phyloP scores from a whole-genome alignment of 2,329 filamentous ascomycete genomes.

The Sordariomycetes sp. region DNA sequence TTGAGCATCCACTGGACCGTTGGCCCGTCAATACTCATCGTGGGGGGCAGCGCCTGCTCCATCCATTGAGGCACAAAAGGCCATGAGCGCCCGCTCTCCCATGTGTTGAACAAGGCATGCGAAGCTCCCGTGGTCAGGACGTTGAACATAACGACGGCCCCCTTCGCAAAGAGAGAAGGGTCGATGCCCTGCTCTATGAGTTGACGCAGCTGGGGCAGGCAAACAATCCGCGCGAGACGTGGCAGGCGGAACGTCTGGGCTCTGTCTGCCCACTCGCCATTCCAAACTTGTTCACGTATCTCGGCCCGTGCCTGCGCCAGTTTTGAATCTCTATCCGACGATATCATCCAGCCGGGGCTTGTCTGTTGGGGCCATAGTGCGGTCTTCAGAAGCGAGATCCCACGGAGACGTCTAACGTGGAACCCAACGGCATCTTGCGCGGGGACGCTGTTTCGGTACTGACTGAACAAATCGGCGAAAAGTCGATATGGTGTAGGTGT shows the following conservation, averaged over 20 bases:
- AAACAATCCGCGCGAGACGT: conserved; percentile 17
- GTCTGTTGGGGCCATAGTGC: conserved; percentile 22
- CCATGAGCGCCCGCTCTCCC: conserved; percentile 24
- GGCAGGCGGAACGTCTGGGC: conserved; percentile 17
- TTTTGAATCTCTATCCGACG: conserved; percentile 14
- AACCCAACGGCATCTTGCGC: conserved; percentile 17
- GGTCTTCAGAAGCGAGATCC: conserved; percentile 20
- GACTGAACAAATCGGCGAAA: conserved; percentile 20
- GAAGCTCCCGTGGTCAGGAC: conserved; percentile 18
- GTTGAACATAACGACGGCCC: conserved; percentile 23
- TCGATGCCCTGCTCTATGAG: conserved; percentile 13
- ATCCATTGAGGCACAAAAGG: conserved; percentile 26
- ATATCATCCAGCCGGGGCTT: conserved; percentile 24
- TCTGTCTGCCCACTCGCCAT: conserved; percentile 15
- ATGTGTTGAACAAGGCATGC: conserved; percentile 22
- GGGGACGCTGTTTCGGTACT: conserved; percentile 17
- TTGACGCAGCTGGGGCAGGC: conserved; percentile 13
- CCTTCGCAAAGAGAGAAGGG: conserved; percentile 19
- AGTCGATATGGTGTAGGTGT: conserved; percentile 16
- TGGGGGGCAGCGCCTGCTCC: conserved; percentile 19
- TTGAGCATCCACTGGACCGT: conserved; percentile 26
- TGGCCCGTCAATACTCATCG: conserved; percentile 26
- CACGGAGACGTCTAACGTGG: conserved; percentile 20
- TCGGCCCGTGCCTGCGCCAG: conserved; percentile 10
- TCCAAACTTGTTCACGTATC: conserved; percentile 16